Evolutionary conservation across 2,329 filamentous ascomycete genomes (phyloP), one percentile per base, ranked within the genome.

Genomic region (Cordyceps cicadae): DNA sequence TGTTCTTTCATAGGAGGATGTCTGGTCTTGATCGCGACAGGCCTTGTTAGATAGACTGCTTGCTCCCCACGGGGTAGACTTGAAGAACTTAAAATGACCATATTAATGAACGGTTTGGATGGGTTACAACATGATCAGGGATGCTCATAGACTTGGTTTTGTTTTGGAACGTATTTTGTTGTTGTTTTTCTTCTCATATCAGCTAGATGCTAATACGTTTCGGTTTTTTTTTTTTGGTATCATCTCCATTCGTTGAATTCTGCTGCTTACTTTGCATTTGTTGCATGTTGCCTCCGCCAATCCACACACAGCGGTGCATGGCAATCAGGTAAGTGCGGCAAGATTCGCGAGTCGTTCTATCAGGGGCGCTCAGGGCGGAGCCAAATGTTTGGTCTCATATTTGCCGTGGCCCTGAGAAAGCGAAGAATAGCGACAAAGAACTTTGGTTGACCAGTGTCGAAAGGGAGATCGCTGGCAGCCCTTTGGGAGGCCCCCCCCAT

Each of bases 11-110:
- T 64, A 88, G 86, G 86, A 88, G 81, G 86, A 88, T 69, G 86
- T 88, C 56, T 88, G 86, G 86, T 88, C 84, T 72, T 87, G 76
- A 39, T 34, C 17, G 14, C n/a, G 34, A 53, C n/a, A 26, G 2
- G 24, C 26, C 26, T 41, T 21, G 46, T 41, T 19, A 29, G 12
- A 50, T 41, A 29, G 45, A 57, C 34, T n/a, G 32, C 32, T 57
- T 41, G 9, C 21, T 15, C 46, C 15, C 54, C 32, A 34, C 14
- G 49, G 34, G 45, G 32, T 24, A 32, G 19, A n/a, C 29, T 12
- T n/a, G 43, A 15, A 57, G 54, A 50, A 14, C 41, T 41, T 50
- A 57, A 19, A 50, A 49, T 21, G 46, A 57, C 45, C 46, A 50
- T 57, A 57, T 57, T 57, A 57, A 57, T 57, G 54, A 50, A 46